Base-by-base conservation (phyloP, 495 filamentous ascomycete species). In the Podospora anserina region DNA sequence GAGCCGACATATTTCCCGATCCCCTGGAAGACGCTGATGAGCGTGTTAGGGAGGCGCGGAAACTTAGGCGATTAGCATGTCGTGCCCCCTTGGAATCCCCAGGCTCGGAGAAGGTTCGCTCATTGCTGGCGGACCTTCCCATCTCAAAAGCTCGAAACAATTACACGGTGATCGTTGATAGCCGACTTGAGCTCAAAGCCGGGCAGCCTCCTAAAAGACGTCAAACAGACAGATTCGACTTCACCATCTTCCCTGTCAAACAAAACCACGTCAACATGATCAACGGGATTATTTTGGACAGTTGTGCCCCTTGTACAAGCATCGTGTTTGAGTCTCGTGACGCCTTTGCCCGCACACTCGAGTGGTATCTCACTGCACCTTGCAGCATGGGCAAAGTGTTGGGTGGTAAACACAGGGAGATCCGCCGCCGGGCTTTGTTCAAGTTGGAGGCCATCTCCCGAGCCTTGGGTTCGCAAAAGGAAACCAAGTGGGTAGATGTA, bases 281-380 rank as follows among this genome's bases (percentile, higher is more conserved):
- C 66, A 84, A 83, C 67, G 59, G 61, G 5, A 72, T 83, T 16
- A 61, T 84, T 16, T 66, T 85, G 2, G 79, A 85, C 66, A 74
- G 83, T 19, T 67, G 67, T 3, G 63, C 53, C 5, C 27, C 9
- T 19, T 77, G 71, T 54, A 70, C 69, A 1, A 69, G 68, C 39
- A 68, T 81, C 2, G 71, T 80, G 15, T 82, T 78, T 63, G 63
- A 72, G 15, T 71, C 72, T 2, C 57, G 20, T 2, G 23, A 57
- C 1, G 64, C 11, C 11, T 73, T 79, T 26, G 26, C 68, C 0
- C 67, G 60, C 30, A 77, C 78, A 2, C 63, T 83, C 15, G 76
- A 82, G 57, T 73, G 68, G 70, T 81, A 78, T 61, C 57, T 82
- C 28, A 71, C 70, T 5, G 49, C 68, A 0, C 62, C 74, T 2